Percentiles rank a stretch among this genome's conserved stretches.
Evolutionary conservation across 1,139 yeast genomes (phyloP).

Genomic region (Pneumocystis oryctolagi): DNA sequence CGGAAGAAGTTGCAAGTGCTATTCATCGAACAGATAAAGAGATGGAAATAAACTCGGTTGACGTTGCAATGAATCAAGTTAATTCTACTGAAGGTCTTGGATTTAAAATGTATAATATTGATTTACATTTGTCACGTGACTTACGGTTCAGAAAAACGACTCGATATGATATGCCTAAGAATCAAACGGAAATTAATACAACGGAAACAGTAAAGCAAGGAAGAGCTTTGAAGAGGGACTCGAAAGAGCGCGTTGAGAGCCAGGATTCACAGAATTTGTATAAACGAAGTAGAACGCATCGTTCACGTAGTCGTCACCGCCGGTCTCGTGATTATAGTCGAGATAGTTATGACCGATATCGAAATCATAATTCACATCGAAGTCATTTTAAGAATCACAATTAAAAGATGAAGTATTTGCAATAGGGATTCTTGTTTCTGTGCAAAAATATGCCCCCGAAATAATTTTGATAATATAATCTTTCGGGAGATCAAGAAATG

Average conservation of each 20-base stretch:
- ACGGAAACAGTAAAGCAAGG: not conserved
- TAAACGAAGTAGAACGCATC: not conserved
- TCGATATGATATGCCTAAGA: not conserved
- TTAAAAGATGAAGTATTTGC: not conserved
- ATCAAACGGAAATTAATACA: not conserved
- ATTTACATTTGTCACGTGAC: not conserved
- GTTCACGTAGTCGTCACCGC: not conserved
- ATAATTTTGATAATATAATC: slow-evolving; percentile 75
- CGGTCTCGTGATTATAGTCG: not conserved
- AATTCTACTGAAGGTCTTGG: not conserved
- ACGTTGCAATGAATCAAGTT: not conserved
- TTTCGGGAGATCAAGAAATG: slow-evolving; percentile 57
- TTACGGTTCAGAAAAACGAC: not conserved
- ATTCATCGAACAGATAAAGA: not conserved
- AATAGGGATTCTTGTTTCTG: not conserved
- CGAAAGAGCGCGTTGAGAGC: not conserved
- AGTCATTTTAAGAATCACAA: not conserved
- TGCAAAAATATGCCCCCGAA: slow-evolving; percentile 56
- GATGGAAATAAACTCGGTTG: not conserved
- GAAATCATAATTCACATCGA: not conserved
- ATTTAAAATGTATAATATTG: not conserved
- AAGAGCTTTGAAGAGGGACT: not conserved
- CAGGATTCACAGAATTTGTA: not conserved
- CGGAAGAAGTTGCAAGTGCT: not conserved
- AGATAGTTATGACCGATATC: not conserved